These are phyloP conservation scores for Triticum dicoccoides DNA, from an alignment of 176 grass and related monocot species.

Conservation along the genomic window DNA sequence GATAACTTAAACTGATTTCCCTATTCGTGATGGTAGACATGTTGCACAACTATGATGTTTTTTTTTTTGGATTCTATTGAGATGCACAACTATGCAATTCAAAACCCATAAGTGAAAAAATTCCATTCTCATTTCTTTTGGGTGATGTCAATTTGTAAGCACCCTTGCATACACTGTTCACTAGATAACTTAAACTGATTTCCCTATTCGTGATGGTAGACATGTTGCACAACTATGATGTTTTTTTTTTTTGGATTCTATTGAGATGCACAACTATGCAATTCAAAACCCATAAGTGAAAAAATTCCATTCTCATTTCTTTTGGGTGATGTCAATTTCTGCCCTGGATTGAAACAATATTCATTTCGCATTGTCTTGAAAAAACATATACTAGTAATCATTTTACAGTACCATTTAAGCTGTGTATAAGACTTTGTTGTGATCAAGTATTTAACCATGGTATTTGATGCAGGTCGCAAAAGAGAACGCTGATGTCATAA, in stretches of 20 bases:
- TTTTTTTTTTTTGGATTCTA: too few relatives aligned
- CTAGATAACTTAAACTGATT: not conserved
- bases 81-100: not conserved
- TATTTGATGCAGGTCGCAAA: constrained; percentile 51
- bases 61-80: too few relatives aligned
- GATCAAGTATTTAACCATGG: constrained; percentile 14
- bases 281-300: not conserved
- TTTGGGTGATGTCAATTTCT: not conserved
- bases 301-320: not conserved
- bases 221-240: not conserved
- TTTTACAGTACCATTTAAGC: not conserved
- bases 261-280: not conserved
- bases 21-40: not conserved
- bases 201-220: not conserved
- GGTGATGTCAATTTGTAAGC: not conserved
- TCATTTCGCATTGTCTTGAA: not conserved
- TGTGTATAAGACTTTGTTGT: not conserved
- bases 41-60: not conserved
- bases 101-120: not conserved
- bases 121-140: not conserved
- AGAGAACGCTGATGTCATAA: constrained; percentile 56
- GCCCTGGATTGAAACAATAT: not conserved
- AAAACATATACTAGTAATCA: not conserved
- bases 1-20: not conserved
- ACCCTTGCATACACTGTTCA: not conserved